Conservation (phyloP, 1,284 basidiomycete species). For the Ganoderma sinense region DNA sequence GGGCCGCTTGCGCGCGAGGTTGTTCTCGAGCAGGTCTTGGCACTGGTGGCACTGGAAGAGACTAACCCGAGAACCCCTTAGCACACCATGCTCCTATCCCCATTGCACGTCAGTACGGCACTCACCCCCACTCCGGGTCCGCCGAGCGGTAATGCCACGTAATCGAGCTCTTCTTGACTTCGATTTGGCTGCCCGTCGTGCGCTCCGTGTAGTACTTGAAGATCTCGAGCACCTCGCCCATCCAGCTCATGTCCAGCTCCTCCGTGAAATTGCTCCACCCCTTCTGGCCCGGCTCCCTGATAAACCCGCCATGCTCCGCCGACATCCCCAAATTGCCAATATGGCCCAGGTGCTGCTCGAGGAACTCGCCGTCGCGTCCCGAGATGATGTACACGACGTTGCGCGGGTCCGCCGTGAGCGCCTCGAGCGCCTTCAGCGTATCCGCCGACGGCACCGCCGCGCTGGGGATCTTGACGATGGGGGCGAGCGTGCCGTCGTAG, state of each 20-base stretch:
- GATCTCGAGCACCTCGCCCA: slow-evolving; percentile 93
- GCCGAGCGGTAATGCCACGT: slow-evolving; percentile 97
- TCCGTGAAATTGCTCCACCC: slow-evolving; percentile 92
- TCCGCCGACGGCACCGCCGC: slow-evolving; percentile 85
- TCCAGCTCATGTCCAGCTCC: slow-evolving; percentile 97
- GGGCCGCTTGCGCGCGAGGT: slow-evolving; percentile 85
- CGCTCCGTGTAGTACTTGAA: slow-evolving; percentile 96
- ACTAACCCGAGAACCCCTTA: slow-evolving; percentile 44
- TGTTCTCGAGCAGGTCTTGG: slow-evolving; percentile 95
- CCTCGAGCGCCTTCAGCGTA: slow-evolving; percentile 79
- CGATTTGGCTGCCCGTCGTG: slow-evolving; percentile 95
- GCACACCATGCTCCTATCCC: background rate
- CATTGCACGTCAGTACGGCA: too few relatives aligned
- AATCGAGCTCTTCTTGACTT: slow-evolving; percentile 96
- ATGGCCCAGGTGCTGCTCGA: slow-evolving; percentile 92
- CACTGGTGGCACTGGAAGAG: slow-evolving; percentile 96
- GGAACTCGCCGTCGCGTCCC: slow-evolving; percentile 93
- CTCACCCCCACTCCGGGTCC: slow-evolving; percentile 96
- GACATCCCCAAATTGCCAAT: slow-evolving; percentile 87
- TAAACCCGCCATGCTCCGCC: slow-evolving; percentile 96
- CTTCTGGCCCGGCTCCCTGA: slow-evolving; percentile 72
- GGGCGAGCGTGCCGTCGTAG: slow-evolving; percentile 97
- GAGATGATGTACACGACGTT: slow-evolving; percentile 98
- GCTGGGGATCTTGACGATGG: slow-evolving; percentile 94
- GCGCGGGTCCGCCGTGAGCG: slow-evolving; percentile 79